Percentiles rank a stretch among this genome's conserved stretches.
phyloP scores from a whole-genome alignment of 805 yeast genomes.

The Priceomyces haplophilus region DNA sequence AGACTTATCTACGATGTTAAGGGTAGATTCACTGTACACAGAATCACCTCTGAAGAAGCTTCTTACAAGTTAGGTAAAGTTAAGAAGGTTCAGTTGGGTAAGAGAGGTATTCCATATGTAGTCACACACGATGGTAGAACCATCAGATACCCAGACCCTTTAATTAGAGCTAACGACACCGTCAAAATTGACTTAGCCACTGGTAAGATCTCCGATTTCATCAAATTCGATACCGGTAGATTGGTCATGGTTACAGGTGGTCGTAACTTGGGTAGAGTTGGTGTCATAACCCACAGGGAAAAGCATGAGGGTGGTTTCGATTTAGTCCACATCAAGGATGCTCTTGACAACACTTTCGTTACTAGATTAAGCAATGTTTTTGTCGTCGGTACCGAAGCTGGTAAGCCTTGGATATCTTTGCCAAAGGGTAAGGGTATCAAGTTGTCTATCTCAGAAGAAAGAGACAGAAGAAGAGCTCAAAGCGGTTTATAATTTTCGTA shows the following conservation, averaged over 20 bases:
- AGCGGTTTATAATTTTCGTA: constrained; percentile 27
- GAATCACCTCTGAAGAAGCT: constrained; percentile 98
- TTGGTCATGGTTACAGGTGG: constrained; percentile 45
- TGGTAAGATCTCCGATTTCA: constrained; percentile 73
- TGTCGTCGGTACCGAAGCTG: constrained; percentile 41
- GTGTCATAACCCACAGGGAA: constrained; percentile 42
- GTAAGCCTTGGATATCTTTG: constrained; percentile 39
- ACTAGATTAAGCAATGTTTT: constrained; percentile 42
- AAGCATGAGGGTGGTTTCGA: constrained; percentile 44
- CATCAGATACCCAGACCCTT: constrained; percentile 98
- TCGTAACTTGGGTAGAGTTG: constrained; percentile 43
- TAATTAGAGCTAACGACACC: constrained; percentile 94
- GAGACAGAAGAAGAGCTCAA: constrained; percentile 46
- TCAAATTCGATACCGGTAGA: constrained; percentile 40
- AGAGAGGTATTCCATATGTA: constrained; percentile 96
- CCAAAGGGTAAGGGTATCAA: constrained; percentile 47
- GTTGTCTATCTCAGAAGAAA: constrained; percentile 41
- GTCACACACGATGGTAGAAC: constrained; percentile 99
- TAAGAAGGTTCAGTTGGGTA: constrained; percentile 96
- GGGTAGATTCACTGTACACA: constrained; percentile 99
- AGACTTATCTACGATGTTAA: constrained; percentile 97
- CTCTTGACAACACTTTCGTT: constrained; percentile 40
- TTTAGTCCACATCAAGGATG: constrained; percentile 41
- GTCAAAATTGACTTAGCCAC: constrained; percentile 95
- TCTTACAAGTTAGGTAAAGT: constrained; percentile 97